Base-by-base conservation (phyloP, 306 rosid genomes). In the Acmispon strigosus region DNA sequence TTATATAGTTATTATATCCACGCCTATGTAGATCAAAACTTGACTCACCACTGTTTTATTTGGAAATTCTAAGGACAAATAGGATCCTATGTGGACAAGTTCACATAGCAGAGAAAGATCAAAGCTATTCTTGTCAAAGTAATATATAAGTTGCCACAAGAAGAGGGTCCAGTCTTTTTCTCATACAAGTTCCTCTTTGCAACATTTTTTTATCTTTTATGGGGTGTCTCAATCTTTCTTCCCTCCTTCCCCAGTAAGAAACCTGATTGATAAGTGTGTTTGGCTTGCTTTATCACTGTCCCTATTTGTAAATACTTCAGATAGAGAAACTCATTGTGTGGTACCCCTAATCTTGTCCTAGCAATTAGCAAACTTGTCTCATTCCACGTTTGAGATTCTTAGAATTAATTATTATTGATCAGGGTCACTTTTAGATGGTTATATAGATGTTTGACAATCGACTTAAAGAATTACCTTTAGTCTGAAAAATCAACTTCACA, bases 111-210 rank as follows among this genome's bases (percentile, higher is more conserved):
- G 51, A 7, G 62, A 69, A 79, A 84, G 84, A 84, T 83, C 81
- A 82, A 68, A 86, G 82, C 77, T 83, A 4, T 74, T 81, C 64
- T 86, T 84, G 85, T 89, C 88, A 79, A 85, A 77, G 81, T 62
- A 62, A 59, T 76, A 50, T 69, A 70, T 61, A 69, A 78, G 76
- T 85, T 61, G 32, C 41, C 71, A 65, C 47, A 53, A 66, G 49
- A 66, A 77, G 83, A 75, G 84, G 84, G 78, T 70, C 41, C 60
- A 13, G 87, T 79, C 89, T 74, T 78, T 75, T 73, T 87, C 89
- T 80, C 69, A 76, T 80, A 79, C 24, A 70, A 69, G 58, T 58
- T 37, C 47, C 57, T 81, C 67, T 72, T 76, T 64, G 52, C 48
- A 41, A 70, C 73, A 77, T 73, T 80, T 73, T 44, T 80, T 73